phyloP scores from a whole-genome alignment of 805 yeast species.

The Kuraishia molischiana region DNA sequence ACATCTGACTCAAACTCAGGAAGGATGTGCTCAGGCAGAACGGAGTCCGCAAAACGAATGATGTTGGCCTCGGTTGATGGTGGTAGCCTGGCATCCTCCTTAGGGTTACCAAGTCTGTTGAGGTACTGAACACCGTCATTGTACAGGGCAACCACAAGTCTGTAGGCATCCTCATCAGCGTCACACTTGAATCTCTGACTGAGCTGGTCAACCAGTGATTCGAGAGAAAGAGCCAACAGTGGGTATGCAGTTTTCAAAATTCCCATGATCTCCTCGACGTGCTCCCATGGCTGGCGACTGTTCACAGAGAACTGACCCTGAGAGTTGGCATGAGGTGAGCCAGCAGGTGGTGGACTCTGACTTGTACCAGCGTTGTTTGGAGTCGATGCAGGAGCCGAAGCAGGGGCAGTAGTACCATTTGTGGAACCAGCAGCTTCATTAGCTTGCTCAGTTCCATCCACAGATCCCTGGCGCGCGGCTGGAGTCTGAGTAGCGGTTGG shows the following conservation, averaged over 20 bases:
- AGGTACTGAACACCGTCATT: conserved; percentile 90
- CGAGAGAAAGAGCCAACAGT: conserved; percentile 80
- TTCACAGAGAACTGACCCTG: conserved; percentile 13
- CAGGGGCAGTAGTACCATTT: conserved; percentile 2
- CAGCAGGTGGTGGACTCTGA: conserved; percentile 3
- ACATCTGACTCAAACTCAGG: conserved; percentile 90
- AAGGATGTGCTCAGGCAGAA: conserved; percentile 78
- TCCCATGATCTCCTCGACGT: conserved; percentile 87
- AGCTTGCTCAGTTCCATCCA: conserved; percentile 4
- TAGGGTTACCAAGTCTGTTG: conserved; percentile 77
- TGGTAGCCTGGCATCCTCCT: conserved; percentile 82
- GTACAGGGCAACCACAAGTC: conserved; percentile 83
- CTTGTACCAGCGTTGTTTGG: conserved; percentile 2
- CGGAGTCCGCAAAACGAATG: conserved; percentile 84
- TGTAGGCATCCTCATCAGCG: conserved; percentile 92
- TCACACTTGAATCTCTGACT: conserved; percentile 87
- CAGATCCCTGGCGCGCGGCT: conserved; percentile 10
- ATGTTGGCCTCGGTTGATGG: conserved; percentile 86
- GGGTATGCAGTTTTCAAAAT: conserved; percentile 96
- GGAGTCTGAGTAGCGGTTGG: conserved; percentile 8
- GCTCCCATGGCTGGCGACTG: conserved; percentile 79
- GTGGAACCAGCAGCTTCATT: conserved; percentile 1
- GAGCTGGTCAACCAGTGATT: conserved; percentile 92
- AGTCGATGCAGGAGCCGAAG: conserved; percentile 2
- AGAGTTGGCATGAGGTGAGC: conserved; percentile 4